Evolutionary conservation across 225 moss, liverwort and hornwort species (phyloP).

Genomic region (Antitrichia curtipendula): DNA sequence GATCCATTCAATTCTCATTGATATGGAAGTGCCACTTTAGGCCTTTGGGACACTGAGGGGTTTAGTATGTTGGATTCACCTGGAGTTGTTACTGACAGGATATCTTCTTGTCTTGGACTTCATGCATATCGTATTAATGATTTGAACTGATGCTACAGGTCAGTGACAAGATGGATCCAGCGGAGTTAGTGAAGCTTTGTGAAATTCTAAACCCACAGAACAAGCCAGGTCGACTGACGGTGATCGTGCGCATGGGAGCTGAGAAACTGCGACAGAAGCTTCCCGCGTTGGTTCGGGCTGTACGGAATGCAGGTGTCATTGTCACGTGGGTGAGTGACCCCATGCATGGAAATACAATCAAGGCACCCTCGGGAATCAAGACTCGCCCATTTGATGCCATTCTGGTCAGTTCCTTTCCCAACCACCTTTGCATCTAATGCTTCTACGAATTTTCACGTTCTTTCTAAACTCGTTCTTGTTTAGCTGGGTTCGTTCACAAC

Average conservation of each 20-base stretch:
- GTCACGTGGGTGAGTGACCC: conserved; percentile 48
- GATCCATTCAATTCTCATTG: not conserved
- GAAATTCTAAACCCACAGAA: conserved; percentile 28
- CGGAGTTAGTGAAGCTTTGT: conserved; percentile 33
- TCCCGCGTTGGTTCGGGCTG: conserved; percentile 25
- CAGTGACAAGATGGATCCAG: conserved; percentile 54
- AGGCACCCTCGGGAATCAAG: conserved; percentile 43
- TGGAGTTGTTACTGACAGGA: not conserved
- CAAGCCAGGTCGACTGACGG: conserved; percentile 43
- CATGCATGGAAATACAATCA: conserved; percentile 56
- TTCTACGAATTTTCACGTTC: not conserved
- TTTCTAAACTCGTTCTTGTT: not conserved
- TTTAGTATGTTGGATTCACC: not conserved
- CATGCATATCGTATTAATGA: not conserved
- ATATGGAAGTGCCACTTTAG: not conserved
- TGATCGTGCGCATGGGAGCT: conserved; percentile 53
- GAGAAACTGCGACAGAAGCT: conserved; percentile 30
- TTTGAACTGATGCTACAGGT: conserved; percentile 4
- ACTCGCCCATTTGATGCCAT: conserved; percentile 52
- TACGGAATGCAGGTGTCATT: conserved; percentile 28
- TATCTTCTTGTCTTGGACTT: not conserved
- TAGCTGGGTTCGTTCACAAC: not conserved
- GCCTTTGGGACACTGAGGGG: not conserved
- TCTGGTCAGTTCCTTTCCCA: conserved; percentile 12
- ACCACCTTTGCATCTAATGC: not conserved